Conservation (phyloP, 2,329 filamentous ascomycete genomes). For the Diaporthe sp. region DNA sequence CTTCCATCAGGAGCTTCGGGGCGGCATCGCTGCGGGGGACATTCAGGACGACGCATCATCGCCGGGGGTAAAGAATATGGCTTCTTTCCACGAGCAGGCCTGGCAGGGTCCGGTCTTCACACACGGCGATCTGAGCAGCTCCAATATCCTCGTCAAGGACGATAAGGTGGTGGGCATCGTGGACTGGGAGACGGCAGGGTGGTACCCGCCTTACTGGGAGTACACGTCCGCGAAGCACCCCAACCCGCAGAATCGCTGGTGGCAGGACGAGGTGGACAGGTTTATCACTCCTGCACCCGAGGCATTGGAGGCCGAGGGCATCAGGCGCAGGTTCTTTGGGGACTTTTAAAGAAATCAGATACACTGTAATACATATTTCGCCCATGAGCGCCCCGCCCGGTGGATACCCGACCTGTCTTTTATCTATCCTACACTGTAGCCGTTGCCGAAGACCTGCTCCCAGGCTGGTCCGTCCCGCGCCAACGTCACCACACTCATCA, state of each 20-base stretch:
- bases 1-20: constrained; percentile 23
- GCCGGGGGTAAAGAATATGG: constrained; percentile 25
- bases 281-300: not conserved
- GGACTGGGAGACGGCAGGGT: constrained; percentile 63
- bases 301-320: constrained; percentile 19
- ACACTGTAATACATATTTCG: not conserved
- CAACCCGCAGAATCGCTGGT: constrained; percentile 24
- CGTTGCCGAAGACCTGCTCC: not conserved
- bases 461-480: too few relatives aligned
- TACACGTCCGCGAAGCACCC: constrained; percentile 43
- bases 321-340: constrained; percentile 18
- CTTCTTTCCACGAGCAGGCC: constrained; percentile 9
- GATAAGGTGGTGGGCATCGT: constrained; percentile 55
- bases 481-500: not conserved
- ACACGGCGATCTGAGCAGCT: constrained; percentile 62
- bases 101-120: constrained; percentile 58
- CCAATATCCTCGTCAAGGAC: constrained; percentile 59
- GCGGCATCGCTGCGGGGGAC: constrained; percentile 11
- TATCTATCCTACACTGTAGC: not conserved
- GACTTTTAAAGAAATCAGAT: not conserved
- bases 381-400: not conserved
- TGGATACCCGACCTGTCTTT: not conserved
- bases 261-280: constrained; percentile 31
- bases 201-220: constrained; percentile 60
- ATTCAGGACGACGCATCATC: constrained; percentile 31